Conservation (phyloP, 257 asterid genomes). For the Solanum sitiens region DNA sequence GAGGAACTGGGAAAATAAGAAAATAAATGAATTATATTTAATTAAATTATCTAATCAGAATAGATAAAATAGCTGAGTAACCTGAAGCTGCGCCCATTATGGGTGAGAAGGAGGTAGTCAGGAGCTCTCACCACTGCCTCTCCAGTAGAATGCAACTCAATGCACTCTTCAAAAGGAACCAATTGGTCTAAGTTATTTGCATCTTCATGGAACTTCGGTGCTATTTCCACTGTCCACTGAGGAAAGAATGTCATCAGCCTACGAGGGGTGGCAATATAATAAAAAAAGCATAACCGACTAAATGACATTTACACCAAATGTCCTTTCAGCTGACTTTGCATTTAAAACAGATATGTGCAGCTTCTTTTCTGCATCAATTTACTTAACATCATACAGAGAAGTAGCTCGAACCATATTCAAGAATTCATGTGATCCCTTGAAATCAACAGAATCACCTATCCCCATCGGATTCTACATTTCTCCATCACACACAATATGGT, state of each 20-base stretch:
- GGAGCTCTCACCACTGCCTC: conserved; percentile 78
- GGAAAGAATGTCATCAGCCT: conserved; percentile 16
- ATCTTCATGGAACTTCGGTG: conserved; percentile 86
- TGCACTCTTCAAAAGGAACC: conserved; percentile 87
- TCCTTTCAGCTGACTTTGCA: background rate
- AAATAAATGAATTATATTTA: background rate
- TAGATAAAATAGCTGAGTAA: conserved; percentile 28
- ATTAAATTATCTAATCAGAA: background rate
- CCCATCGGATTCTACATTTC: background rate
- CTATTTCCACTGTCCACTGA: conserved; percentile 91
- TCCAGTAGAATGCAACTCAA: conserved; percentile 64
- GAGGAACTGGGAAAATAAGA: background rate
- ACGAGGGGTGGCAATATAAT: background rate
- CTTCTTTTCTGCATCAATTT: background rate
- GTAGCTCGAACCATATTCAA: background rate
- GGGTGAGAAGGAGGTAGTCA: conserved; percentile 81
- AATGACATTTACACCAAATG: background rate
- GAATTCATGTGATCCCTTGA: background rate
- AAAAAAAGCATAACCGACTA: background rate
- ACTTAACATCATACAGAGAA: background rate
- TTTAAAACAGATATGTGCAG: background rate
- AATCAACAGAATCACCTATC: background rate
- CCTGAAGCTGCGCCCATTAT: conserved; percentile 95
- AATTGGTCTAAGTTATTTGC: conserved; percentile 89
- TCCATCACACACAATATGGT: background rate